Base-by-base conservation (phyloP, 176 grass and related monocot genomes). In the Avena eriantha region DNA sequence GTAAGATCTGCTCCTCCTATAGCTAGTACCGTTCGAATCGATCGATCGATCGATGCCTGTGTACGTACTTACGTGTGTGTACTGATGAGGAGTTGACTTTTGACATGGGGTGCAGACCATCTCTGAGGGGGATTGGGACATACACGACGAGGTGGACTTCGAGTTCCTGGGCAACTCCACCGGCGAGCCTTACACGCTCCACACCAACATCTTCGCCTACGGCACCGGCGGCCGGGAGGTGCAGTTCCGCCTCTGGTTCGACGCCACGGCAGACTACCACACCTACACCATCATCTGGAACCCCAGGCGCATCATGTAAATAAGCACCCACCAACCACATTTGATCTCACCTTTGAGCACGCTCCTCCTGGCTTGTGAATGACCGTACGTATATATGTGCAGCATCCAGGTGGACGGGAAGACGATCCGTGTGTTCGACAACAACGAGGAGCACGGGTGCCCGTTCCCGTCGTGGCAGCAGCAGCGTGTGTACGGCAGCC, bases 261-360 rank as follows among this genome's bases (percentile, higher is more conserved):
- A 97, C 59, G 88, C 92, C 26, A 82, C 82, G 53, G 47, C 78
- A 5, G 95, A 85, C 48, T 97, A 82, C 89, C 95, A 94, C 92
- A 97, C 78, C 59, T 97, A 94, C 77, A 85, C 88, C 86, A 93
- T 97, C 36, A 16, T 93, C 69, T 97, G 95, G 95, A 94, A 92
- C 72, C 95, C 92, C 24, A 91, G 35, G 82, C 84, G 86, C 80
- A 84, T 97, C 39, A 16, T 94, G 95, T 97, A 61, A 39, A 5
- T 39, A 41, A 72, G 83, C 31, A 23, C 21, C 0, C 45, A 46
- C n/a, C n/a, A 15, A 8, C 31, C 70, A 68, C 65, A 66, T 66
- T 66, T 26, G 10, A 41, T 39, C 4, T 39, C 48, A 49, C 12
- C 39, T 41, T 41, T 7, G 39, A 41, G 39, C 7, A 29, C 29